These are phyloP conservation scores for Penicillium herquei DNA, from an alignment of 495 filamentous ascomycete species.

Conservation along the genomic window DNA sequence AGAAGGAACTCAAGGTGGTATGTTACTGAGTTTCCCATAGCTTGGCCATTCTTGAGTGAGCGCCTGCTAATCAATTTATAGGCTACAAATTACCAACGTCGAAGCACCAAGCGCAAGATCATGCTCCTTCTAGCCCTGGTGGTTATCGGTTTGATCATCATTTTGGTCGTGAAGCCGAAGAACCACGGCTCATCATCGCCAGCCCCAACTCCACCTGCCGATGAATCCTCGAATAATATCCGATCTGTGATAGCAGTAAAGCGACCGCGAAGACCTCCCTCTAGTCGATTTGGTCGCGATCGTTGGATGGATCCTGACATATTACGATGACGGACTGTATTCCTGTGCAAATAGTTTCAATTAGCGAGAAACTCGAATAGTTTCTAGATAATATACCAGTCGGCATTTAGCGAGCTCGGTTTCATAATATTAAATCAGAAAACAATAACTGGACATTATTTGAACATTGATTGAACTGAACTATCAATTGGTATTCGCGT, in stretches of 20 bases:
- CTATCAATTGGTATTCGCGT: neutral
- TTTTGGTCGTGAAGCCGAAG: constrained; percentile 83
- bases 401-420: neutral
- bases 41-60: neutral
- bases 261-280: constrained; percentile 22
- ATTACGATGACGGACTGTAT: constrained; percentile 28
- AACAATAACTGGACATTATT: neutral
- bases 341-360: constrained; percentile 17
- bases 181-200: constrained; percentile 27
- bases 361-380: constrained; percentile 7
- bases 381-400: neutral
- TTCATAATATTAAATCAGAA: neutral
- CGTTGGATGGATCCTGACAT: constrained; percentile 44
- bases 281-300: constrained; percentile 26
- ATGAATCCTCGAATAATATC: constrained; percentile 28
- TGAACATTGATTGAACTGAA: neutral
- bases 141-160: constrained; percentile 80
- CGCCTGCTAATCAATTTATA: constrained; percentile 16
- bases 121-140: constrained; percentile 82
- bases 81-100: constrained; percentile 84
- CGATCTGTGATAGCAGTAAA: constrained; percentile 22
- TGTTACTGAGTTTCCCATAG: constrained; percentile 17
- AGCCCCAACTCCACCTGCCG: constrained; percentile 21
- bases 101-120: constrained; percentile 84
- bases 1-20: constrained; percentile 86